phyloP scores from a whole-genome alignment of 768 basidiomycete species.

The Cystobasidium onofrii region DNA sequence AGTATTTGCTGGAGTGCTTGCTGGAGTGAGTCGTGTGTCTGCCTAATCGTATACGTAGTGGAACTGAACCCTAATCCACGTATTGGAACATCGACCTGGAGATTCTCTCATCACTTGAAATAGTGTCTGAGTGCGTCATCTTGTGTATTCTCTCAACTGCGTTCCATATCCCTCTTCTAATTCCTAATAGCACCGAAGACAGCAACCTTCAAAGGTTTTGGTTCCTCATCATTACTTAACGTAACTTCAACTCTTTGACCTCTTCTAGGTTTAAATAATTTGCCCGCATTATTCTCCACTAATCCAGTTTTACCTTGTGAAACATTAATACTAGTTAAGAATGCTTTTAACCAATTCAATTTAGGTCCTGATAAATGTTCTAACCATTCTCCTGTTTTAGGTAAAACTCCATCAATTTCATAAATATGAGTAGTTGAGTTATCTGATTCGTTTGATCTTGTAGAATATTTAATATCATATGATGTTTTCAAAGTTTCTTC shows the following conservation, averaged over 20 bases:
- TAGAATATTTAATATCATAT: slow-evolving; percentile 49
- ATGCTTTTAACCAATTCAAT: slow-evolving; percentile 76
- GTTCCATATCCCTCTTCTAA: too few species aligned
- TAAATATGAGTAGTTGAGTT: slow-evolving; percentile 49
- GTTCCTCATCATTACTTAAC: slow-evolving; percentile 46
- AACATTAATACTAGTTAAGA: slow-evolving; percentile 69
- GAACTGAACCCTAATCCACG: too few species aligned
- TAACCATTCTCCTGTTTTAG: slow-evolving; percentile 66
- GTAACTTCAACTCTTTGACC: slow-evolving; percentile 68
- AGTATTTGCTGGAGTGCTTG: too few species aligned
- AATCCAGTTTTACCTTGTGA: slow-evolving; percentile 71
- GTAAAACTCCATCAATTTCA: slow-evolving; percentile 51
- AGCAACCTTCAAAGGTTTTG: slow-evolving; percentile 55
- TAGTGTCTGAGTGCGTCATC: too few species aligned
- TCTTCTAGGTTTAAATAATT: slow-evolving; percentile 70
- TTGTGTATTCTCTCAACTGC: too few species aligned
- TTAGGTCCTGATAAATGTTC: slow-evolving; percentile 71
- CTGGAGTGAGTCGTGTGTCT: too few species aligned
- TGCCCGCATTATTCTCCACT: slow-evolving; percentile 78
- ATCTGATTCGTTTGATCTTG: slow-evolving; percentile 52
- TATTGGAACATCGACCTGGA: too few species aligned
- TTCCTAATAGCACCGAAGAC: slow-evolving; percentile 56
- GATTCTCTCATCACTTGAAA: too few species aligned
- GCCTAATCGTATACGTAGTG: too few species aligned
- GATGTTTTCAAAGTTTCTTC: slow-evolving; percentile 30